phyloP scores from a whole-genome alignment of 768 basidiomycete species.

The Boletus bicolor region DNA sequence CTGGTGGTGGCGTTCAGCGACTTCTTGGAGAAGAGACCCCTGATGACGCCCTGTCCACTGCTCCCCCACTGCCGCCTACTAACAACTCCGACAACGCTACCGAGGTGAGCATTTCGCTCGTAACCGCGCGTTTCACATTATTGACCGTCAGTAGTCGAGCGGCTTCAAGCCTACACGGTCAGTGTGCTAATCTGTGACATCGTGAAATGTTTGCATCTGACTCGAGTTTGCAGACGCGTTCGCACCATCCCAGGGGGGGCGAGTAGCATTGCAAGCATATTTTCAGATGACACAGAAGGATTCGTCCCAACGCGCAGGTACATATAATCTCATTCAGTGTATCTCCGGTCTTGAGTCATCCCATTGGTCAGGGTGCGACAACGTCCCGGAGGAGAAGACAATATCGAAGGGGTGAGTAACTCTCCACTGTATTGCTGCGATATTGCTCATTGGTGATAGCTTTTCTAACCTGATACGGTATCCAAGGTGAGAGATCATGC shows the following conservation, averaged over 20 bases:
- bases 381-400: conserved; percentile 65
- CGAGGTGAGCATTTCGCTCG: background rate
- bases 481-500: background rate
- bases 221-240: conserved; percentile 29
- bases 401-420: conserved; percentile 41
- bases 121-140: background rate
- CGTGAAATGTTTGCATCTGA: background rate
- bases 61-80: conserved; percentile 39
- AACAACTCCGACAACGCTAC: background rate
- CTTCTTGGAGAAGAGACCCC: conserved; percentile 38
- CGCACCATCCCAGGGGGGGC: conserved; percentile 32
- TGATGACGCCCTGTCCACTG: conserved; percentile 57
- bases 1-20: background rate
- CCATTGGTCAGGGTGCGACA: conserved; percentile 52
- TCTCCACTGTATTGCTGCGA: background rate
- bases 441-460: conserved; percentile 18
- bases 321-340: conserved; percentile 2
- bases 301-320: conserved; percentile 74
- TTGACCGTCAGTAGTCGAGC: conserved; percentile 1
- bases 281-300: conserved; percentile 42
- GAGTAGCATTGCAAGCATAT: conserved; percentile 37
- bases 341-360: background rate
- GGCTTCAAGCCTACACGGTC: conserved; percentile 49
- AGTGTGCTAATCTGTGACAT: conserved; percentile 15
- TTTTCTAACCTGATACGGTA: conserved; percentile 19